These are phyloP conservation scores for Middelhovenomyces tepae DNA, from an alignment of 805 yeast species.

Conservation along the genomic window DNA sequence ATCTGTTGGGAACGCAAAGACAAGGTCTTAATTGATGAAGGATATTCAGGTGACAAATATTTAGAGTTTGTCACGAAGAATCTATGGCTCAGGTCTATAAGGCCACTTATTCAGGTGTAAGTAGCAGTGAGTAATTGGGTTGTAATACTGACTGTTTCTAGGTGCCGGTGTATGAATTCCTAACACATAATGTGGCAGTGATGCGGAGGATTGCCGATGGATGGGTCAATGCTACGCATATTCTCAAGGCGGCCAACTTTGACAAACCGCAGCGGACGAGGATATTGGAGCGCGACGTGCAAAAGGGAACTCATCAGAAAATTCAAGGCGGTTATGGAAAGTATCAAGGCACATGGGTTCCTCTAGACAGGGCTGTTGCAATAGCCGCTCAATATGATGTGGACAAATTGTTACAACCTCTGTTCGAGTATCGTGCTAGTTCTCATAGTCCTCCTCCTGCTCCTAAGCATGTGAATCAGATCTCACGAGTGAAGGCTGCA, in stretches of 20 bases:
- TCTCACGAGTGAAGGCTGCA: too few species aligned
- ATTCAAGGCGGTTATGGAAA: constrained; percentile 97
- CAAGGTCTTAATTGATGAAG: too few species aligned
- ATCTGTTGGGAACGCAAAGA: too few species aligned
- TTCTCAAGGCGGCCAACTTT: constrained; percentile 84
- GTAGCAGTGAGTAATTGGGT: constrained; percentile 7
- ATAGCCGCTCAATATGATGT: constrained; percentile 63
- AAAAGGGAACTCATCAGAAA: constrained; percentile 79
- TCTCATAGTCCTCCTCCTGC: constrained; percentile 58
- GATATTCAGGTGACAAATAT: constrained; percentile 4
- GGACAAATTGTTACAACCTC: constrained; percentile 48
- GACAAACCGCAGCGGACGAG: constrained; percentile 92
- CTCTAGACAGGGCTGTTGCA: constrained; percentile 61
- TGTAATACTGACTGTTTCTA: constrained; percentile 3
- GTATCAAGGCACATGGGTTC: constrained; percentile 97
- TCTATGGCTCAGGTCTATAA: constrained; percentile 25
- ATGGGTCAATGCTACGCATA: constrained; percentile 97
- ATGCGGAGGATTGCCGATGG: constrained; percentile 89
- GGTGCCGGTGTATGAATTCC: constrained; percentile 41
- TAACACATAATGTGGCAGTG: constrained; percentile 60
- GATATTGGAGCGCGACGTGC: constrained; percentile 88
- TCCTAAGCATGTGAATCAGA: too few species aligned
- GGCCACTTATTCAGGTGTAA: constrained; percentile 36
- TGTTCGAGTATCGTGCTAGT: constrained; percentile 51
- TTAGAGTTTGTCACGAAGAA: constrained; percentile 2